Conservation (phyloP, 106 monocot species). For the Dendrobium chrysotoxum region DNA sequence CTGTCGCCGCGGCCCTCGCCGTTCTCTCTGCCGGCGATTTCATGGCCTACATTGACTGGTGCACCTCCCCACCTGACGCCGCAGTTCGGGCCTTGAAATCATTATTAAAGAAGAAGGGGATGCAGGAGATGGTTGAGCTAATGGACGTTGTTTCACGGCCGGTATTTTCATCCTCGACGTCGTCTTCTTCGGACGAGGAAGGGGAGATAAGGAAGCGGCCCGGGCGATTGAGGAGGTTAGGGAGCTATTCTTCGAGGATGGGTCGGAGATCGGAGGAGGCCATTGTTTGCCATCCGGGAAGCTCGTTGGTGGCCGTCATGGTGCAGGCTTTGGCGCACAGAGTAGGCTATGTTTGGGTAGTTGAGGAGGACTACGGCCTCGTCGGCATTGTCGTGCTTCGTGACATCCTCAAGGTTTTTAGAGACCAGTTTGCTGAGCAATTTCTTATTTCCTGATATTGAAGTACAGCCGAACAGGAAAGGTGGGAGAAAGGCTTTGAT, state of each 20-base stretch:
- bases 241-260: slow-evolving; percentile 44
- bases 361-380: slow-evolving; percentile 41
- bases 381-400: slow-evolving; percentile 33
- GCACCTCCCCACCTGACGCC: slow-evolving; percentile 17
- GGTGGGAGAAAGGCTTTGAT: not conserved
- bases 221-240: slow-evolving; percentile 13
- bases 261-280: slow-evolving; percentile 50
- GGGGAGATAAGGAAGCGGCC: not conserved
- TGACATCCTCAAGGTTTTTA: slow-evolving; percentile 27
- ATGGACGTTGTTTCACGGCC: slow-evolving; percentile 25
- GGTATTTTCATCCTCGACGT: slow-evolving; percentile 14
- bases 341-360: slow-evolving; percentile 73
- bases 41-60: slow-evolving; percentile 57
- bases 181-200: slow-evolving; percentile 34
- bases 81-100: slow-evolving; percentile 28
- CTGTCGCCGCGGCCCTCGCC: slow-evolving; percentile 55
- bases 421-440: slow-evolving; percentile 6
- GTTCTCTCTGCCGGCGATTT: slow-evolving; percentile 59
- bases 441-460: not conserved
- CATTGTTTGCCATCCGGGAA: slow-evolving; percentile 47
- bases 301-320: slow-evolving; percentile 82
- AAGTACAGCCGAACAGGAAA: not conserved
- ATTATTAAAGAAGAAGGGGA: slow-evolving; percentile 26
- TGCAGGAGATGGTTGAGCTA: slow-evolving; percentile 62
- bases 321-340: slow-evolving; percentile 71